These are phyloP conservation scores for Eremothecium sinecaudum DNA, from an alignment of 1,139 yeast genomes.

Conservation along the genomic window DNA sequence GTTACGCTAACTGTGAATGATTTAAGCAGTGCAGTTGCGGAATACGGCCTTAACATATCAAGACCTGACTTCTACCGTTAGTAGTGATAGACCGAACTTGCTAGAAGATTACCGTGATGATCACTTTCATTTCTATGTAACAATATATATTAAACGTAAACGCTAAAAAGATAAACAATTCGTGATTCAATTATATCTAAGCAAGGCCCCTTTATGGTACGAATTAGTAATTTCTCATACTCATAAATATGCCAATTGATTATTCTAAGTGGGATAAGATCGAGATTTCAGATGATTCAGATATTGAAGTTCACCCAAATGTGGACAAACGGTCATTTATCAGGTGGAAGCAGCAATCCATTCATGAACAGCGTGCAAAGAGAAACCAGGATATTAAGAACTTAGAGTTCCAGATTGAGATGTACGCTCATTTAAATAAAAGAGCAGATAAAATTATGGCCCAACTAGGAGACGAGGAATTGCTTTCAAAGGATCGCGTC, in stretches of 20 bases:
- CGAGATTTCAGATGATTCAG: constrained; percentile 92
- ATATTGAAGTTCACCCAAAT: constrained; percentile 94
- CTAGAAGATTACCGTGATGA: constrained; percentile 2
- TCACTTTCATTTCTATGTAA: constrained; percentile 4
- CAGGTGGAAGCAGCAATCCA: constrained; percentile 94
- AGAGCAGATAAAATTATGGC: constrained; percentile 58
- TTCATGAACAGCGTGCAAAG: constrained; percentile 84
- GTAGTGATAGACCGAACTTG: constrained; percentile 9
- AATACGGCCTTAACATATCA: constrained; percentile 83
- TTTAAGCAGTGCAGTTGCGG: constrained; percentile 41
- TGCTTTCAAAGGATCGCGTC: constrained; percentile 36
- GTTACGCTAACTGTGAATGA: constrained; percentile 31
- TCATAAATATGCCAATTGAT: constrained; percentile 65
- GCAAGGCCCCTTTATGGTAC: no score
- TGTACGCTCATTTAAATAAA: constrained; percentile 66
- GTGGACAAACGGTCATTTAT: constrained; percentile 91
- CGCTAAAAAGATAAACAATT: background rate
- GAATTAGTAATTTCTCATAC: no score
- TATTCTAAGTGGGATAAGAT: constrained; percentile 97
- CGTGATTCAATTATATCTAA: no score
- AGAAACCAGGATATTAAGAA: constrained; percentile 68
- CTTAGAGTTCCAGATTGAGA: constrained; percentile 59
- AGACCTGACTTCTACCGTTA: constrained; percentile 89
- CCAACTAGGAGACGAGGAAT: constrained; percentile 32
- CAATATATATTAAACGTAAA: constrained; percentile 1